phyloP scores from a whole-genome alignment of 257 asterid species.

The Forsythia viridissima region DNA sequence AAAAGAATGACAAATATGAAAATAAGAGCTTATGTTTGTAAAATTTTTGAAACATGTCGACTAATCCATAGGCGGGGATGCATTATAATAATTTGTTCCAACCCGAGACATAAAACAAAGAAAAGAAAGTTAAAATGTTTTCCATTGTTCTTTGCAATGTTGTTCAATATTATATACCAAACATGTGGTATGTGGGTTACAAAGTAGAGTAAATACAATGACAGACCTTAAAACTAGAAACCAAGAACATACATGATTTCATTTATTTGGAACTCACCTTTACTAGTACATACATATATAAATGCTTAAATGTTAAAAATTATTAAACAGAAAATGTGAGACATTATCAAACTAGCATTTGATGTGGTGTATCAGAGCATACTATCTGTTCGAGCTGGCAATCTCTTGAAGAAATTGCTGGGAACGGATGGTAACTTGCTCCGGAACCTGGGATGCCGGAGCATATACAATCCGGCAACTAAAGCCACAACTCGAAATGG shows the following conservation, averaged over 20 bases:
- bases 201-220: background rate
- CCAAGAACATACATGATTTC: background rate
- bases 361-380: slow-evolving; percentile 46
- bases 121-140: too few relatives aligned
- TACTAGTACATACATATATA: background rate
- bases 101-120: too few relatives aligned
- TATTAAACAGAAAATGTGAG: background rate
- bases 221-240: background rate
- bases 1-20: too few relatives aligned
- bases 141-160: background rate
- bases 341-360: background rate
- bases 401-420: slow-evolving; percentile 70
- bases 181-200: background rate
- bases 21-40: too few relatives aligned
- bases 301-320: background rate
- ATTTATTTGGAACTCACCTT: background rate
- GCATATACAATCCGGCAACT: slow-evolving; percentile 50
- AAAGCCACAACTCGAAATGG: slow-evolving; percentile 53
- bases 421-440: slow-evolving; percentile 70
- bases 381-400: slow-evolving; percentile 62
- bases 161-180: background rate
- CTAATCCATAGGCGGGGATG: too few relatives aligned
- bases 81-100: too few relatives aligned
- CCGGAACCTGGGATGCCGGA: slow-evolving; percentile 74
- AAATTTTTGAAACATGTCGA: too few relatives aligned